A percentile compares a stretch with the other conserved stretches of the same genome.
These are phyloP conservation scores for Senecio squalidus DNA, from an alignment of 140 eudicot species.

Conservation along the genomic window DNA sequence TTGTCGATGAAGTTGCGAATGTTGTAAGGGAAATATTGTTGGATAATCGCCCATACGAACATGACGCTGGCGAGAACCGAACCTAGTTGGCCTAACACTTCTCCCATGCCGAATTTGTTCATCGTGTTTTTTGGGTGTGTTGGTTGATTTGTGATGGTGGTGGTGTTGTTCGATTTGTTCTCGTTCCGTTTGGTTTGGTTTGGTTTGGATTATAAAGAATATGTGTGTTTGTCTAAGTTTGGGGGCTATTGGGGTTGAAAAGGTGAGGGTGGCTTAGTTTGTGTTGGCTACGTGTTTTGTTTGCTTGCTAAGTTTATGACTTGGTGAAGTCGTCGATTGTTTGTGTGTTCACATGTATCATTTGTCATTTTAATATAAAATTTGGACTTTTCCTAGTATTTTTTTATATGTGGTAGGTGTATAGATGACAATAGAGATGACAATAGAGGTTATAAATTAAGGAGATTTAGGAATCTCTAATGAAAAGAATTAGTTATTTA, in stretches of 20 bases:
- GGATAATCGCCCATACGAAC: slow-evolving; percentile 37
- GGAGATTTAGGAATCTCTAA: too few species aligned
- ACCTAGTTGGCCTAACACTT: slow-evolving; percentile 25
- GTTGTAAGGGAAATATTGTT: slow-evolving; percentile 36
- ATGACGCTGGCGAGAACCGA: slow-evolving; percentile 26
- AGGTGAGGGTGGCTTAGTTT: neutral
- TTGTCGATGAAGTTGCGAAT: slow-evolving; percentile 21
- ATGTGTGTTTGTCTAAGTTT: neutral
- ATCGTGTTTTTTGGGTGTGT: slow-evolving; percentile 7
- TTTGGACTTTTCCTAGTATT: neutral
- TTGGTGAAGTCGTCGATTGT: slow-evolving; percentile 6
- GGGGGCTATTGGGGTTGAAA: neutral
- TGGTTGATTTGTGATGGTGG: neutral
- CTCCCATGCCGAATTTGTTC: slow-evolving; percentile 22
- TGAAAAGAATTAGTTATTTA: too few species aligned
- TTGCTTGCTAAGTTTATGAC: slow-evolving; percentile 14
- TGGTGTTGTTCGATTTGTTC: neutral
- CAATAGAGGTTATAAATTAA: too few species aligned
- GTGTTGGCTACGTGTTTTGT: slow-evolving; percentile 20
- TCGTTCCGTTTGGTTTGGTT: neutral
- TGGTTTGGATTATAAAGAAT: slow-evolving; percentile 1
- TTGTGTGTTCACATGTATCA: slow-evolving; percentile 20
- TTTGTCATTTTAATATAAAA: slow-evolving; percentile 5
- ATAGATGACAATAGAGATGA: too few species aligned
- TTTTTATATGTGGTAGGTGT: neutral